phyloP scores from a whole-genome alignment of 768 basidiomycete genomes.

The Podaxis rugospora region DNA sequence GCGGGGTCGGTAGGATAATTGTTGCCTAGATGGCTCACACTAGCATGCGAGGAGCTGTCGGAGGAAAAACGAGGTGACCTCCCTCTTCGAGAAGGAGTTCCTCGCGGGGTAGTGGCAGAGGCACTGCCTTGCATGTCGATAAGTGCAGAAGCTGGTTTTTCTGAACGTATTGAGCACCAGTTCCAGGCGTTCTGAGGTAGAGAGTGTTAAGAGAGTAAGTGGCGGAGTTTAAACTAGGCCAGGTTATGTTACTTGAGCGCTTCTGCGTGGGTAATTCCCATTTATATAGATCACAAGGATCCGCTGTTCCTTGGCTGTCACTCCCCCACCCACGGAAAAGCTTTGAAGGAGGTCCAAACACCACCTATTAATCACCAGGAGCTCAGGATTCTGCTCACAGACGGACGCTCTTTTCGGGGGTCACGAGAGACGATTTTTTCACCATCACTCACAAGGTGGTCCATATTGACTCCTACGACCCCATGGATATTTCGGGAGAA shows the following conservation, averaged over 20 bases:
- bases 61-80: slow-evolving; percentile 54
- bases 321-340: slow-evolving; percentile 11
- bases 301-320: slow-evolving; percentile 13
- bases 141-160: slow-evolving; percentile 30
- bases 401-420: not conserved
- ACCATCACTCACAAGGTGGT: not conserved
- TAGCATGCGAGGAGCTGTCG: slow-evolving; percentile 43
- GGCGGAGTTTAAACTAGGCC: slow-evolving; percentile 40
- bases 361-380: not conserved
- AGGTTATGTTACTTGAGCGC: slow-evolving; percentile 40
- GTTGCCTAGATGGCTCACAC: slow-evolving; percentile 38
- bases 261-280: slow-evolving; percentile 43
- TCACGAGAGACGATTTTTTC: slow-evolving; percentile 7
- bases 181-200: slow-evolving; percentile 37
- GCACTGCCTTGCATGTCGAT: slow-evolving; percentile 41
- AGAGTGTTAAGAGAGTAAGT: slow-evolving; percentile 37
- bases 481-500: slow-evolving; percentile 13
- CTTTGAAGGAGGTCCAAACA: slow-evolving; percentile 10
- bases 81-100: slow-evolving; percentile 58
- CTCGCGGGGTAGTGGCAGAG: slow-evolving; percentile 46
- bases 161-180: slow-evolving; percentile 25
- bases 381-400: not conserved
- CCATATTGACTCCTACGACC: slow-evolving; percentile 10
- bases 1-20: slow-evolving; percentile 48
- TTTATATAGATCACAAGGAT: slow-evolving; percentile 20